Percentiles rank a stretch among this genome's conserved stretches.
These are phyloP conservation scores for Globisporangium cederbergense DNA, from an alignment of 352 stramenopile genomes.

Conservation along the genomic window DNA sequence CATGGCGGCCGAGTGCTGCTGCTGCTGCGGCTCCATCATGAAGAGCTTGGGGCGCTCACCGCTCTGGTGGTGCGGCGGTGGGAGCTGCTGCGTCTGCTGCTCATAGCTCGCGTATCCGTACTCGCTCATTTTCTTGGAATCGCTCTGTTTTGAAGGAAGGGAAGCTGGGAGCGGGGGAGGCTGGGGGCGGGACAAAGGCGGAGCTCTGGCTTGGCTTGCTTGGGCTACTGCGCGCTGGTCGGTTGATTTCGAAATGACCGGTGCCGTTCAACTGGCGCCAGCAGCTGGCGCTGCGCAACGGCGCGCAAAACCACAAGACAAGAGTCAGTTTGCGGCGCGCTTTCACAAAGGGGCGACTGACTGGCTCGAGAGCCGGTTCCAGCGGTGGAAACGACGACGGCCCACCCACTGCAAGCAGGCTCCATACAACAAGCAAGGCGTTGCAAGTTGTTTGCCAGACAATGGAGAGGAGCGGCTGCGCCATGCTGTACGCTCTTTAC, in stretches of 20 bases:
- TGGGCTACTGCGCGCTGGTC: conserved; percentile 2
- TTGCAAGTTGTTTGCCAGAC: neutral
- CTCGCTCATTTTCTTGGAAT: conserved; percentile 14
- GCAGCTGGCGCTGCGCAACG: conserved; percentile 17
- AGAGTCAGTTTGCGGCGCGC: conserved; percentile 5
- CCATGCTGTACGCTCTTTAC: neutral
- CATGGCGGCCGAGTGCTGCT: conserved; percentile 17
- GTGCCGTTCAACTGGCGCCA: conserved; percentile 5
- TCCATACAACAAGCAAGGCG: neutral
- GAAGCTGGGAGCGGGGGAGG: neutral
- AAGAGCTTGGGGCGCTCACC: conserved; percentile 56
- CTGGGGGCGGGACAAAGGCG: neutral
- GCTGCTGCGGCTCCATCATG: conserved; percentile 29
- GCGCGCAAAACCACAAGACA: conserved; percentile 8
- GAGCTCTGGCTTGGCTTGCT: neutral
- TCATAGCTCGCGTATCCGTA: conserved; percentile 19
- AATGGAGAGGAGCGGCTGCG: conserved; percentile 1
- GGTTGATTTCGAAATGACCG: conserved; percentile 17
- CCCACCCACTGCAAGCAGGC: too few relatives aligned
- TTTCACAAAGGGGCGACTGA: neutral
- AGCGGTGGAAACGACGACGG: neutral
- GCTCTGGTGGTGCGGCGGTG: conserved; percentile 35
- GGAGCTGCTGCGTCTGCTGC: conserved; percentile 5
- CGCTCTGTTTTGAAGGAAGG: conserved; percentile 15
- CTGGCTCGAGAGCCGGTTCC: conserved; percentile 1